Conservation (phyloP, 2,329 filamentous ascomycete genomes). For the Didymella glomerata region DNA sequence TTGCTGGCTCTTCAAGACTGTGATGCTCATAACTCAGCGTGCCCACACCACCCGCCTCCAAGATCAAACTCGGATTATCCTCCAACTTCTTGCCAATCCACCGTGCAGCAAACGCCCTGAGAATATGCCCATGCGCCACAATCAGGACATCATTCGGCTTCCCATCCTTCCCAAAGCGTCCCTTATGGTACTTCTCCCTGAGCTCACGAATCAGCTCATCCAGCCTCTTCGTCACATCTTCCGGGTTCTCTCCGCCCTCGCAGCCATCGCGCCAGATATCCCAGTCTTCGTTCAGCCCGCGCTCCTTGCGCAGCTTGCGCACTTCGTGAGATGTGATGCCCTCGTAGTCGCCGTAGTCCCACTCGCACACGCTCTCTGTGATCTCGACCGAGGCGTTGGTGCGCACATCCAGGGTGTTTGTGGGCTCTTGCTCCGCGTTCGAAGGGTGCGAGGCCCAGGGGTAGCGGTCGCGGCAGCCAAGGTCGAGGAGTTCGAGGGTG, state of each 20-base stretch:
- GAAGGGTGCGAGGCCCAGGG: conserved; percentile 67
- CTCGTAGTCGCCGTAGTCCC: conserved; percentile 71
- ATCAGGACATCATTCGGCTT: conserved; percentile 73
- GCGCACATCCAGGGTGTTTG: conserved; percentile 32
- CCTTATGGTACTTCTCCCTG: conserved; percentile 58
- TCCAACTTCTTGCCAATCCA: conserved; percentile 79
- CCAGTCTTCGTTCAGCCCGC: conserved; percentile 69
- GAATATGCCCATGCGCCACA: conserved; percentile 89
- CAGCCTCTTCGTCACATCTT: conserved; percentile 74
- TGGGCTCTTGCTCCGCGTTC: conserved; percentile 8
- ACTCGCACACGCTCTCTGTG: conserved; percentile 64
- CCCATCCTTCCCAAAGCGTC: conserved; percentile 57
- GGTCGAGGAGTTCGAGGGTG: conserved; percentile 86
- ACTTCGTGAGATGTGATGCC: conserved; percentile 64
- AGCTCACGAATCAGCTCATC: conserved; percentile 82
- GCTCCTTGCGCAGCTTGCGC: conserved; percentile 53
- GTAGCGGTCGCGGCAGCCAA: conserved; percentile 72
- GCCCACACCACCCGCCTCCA: conserved; percentile 71
- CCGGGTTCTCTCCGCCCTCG: conserved; percentile 80
- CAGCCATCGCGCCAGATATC: conserved; percentile 90
- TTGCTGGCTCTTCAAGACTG: conserved; percentile 60
- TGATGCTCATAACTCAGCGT: conserved; percentile 63
- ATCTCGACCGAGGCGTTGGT: conserved; percentile 57
- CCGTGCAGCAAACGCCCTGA: conserved; percentile 85
- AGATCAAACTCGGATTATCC: conserved; percentile 78